Base-by-base conservation (phyloP, 2,329 filamentous ascomycete genomes). In the Botrytis pseudocinerea region DNA sequence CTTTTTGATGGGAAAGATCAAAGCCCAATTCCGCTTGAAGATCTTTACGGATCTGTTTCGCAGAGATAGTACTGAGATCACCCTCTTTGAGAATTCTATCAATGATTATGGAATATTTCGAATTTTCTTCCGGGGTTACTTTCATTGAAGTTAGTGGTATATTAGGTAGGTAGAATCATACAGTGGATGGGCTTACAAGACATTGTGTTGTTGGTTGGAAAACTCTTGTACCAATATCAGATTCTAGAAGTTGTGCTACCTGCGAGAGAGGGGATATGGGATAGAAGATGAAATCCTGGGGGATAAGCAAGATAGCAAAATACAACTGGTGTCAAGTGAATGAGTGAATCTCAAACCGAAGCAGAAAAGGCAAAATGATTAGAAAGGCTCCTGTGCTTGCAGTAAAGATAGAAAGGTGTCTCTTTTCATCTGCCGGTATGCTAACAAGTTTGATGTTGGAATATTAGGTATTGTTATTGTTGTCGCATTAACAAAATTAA, bases 1-100 rank as follows among this genome's bases (percentile, higher is more conserved):
- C 82, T 79, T 83, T 84, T 73, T 82, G 78, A n/a, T 81, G 75
- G 14, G 78, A 76, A 44, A 83, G 76, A 74, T 83, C 82, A 66
- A 80, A 76, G 5, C 78, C 79, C 57, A 82, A 65, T 40, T 77
- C 72, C 1, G 68, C 78, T 57, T 79, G 77, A 48, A 84, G 76
- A 18, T 76, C 77, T 63, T 80, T 82, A 28, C 82, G 79, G 61
- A 83, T 82, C 70, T 81, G 79, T 70, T 82, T 83, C 28, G 80
- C 78, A 28, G 82, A 82, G 46, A 84, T 80, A 6, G 81, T 82
- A 28, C 78, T 78, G 25, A 84, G 76, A 75, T 83, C 81, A 62
- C 80, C 78, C 12, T 75, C 74, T 18, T 74, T 77, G 10, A 84
- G 79, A 64, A 83, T 83, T 32, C 73, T 77, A 73, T 84, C 82